Conservation (phyloP, 192 early-diverging fungal species). For the Allomyces macrogynus region DNA sequence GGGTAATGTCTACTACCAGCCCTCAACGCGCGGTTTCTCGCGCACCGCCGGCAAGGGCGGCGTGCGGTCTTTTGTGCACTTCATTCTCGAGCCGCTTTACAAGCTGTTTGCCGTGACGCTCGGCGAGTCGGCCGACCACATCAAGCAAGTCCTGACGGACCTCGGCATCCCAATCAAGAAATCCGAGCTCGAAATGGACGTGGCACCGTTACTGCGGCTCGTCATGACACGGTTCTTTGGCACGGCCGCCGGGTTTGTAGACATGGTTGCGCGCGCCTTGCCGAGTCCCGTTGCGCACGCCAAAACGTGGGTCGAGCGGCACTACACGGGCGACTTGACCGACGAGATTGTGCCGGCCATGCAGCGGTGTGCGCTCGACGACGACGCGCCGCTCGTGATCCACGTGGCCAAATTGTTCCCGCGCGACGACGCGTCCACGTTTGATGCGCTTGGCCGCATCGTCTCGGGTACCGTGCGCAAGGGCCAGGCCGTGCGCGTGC, state of each 20-base stretch:
- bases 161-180: conserved; percentile 70
- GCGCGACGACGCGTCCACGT: conserved; percentile 24
- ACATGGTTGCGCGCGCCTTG: conserved; percentile 64
- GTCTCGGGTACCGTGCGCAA: conserved; percentile 64
- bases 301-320: conserved; percentile 18
- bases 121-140: conserved; percentile 22
- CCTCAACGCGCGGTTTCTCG: conserved; percentile 53
- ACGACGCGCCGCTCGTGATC: conserved; percentile 85
- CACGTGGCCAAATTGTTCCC: conserved; percentile 83
- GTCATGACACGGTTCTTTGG: conserved; percentile 86
- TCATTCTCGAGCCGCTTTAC: conserved; percentile 85
- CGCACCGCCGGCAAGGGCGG: conserved; percentile 36
- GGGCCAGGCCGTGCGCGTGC: conserved; percentile 65
- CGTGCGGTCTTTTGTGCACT: conserved; percentile 82
- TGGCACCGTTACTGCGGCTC: conserved; percentile 61
- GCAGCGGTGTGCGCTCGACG: conserved; percentile 39
- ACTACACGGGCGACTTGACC: conserved; percentile 43
- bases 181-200: conserved; percentile 52
- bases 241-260: conserved; percentile 61
- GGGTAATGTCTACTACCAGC: conserved; percentile 88
- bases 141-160: conserved; percentile 48
- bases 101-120: conserved; percentile 66
- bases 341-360: conserved; percentile 41
- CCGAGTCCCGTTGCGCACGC: conserved; percentile 67
- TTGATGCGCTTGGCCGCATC: conserved; percentile 85